Evolutionary conservation across 352 stramenopile genomes (phyloP).

Genomic region (Globisporangium acanthophoron): DNA sequence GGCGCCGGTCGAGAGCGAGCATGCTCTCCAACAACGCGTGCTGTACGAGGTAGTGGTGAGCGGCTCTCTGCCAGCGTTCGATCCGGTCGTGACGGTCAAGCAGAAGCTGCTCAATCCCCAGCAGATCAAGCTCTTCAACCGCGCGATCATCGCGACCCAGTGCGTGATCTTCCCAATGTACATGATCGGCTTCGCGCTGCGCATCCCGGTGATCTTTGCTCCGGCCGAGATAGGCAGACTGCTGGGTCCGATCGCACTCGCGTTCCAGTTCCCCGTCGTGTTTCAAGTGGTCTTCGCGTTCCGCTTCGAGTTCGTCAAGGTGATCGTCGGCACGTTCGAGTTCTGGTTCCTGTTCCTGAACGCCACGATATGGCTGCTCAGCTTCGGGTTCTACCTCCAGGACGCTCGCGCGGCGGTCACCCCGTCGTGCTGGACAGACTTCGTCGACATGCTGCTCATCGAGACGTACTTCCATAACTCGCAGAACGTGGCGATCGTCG

Average conservation of each 20-base stretch:
- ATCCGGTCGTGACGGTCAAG: slow-evolving; percentile 1
- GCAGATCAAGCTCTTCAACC: slow-evolving; percentile 5
- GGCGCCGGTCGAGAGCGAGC: neutral
- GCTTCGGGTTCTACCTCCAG: slow-evolving; percentile 3
- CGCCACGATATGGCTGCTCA: slow-evolving; percentile 4
- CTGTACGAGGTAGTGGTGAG: slow-evolving; percentile 9
- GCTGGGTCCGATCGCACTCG: slow-evolving; percentile 4
- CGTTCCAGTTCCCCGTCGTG: slow-evolving; percentile 6
- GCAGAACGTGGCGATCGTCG: neutral
- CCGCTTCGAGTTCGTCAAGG: slow-evolving; percentile 9
- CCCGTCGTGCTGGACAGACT: slow-evolving; percentile 7
- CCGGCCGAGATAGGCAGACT: neutral
- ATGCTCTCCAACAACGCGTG: neutral
- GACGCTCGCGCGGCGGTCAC: slow-evolving; percentile 7
- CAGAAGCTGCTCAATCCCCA: neutral
- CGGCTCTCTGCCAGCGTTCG: slow-evolving; percentile 3
- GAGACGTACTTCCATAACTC: slow-evolving; percentile 14
- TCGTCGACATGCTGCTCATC: slow-evolving; percentile 15
- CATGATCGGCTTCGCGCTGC: slow-evolving; percentile 1
- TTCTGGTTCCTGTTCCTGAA: slow-evolving; percentile 10
- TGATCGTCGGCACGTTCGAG: slow-evolving; percentile 11
- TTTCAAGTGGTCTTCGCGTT: slow-evolving; percentile 7
- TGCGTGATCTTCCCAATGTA: slow-evolving; percentile 7
- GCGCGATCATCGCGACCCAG: neutral
- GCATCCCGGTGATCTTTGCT: slow-evolving; percentile 4